Conservation (phyloP, 2,329 filamentous ascomycete species). For the Parascedosporium putredinis region DNA sequence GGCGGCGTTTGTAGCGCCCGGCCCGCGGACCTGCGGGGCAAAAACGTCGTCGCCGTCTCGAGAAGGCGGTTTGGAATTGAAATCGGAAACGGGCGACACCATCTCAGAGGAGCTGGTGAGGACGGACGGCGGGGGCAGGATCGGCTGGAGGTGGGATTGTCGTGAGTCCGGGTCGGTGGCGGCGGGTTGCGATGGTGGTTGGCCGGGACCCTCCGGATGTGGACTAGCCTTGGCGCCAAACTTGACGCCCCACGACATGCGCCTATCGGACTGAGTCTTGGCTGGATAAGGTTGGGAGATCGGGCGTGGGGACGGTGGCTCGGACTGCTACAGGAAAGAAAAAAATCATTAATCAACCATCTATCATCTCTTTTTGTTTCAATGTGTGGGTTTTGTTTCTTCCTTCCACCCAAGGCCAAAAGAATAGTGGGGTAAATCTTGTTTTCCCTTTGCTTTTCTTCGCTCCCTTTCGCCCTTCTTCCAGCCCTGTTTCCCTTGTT, state of each 20-base stretch:
- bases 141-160: conserved; percentile 7
- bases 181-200: conserved; percentile 6
- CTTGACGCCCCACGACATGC: conserved; percentile 33
- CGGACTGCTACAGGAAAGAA: conserved; percentile 23
- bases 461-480: background rate
- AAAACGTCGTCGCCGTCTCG: conserved; percentile 8
- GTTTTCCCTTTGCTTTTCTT: background rate
- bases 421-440: background rate
- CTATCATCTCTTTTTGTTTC: background rate
- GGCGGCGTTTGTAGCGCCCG: no score
- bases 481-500: no score
- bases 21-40: background rate
- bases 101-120: conserved; percentile 17
- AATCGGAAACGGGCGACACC: conserved; percentile 23
- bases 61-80: conserved; percentile 7
- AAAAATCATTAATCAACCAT: conserved; percentile 23
- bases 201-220: background rate
- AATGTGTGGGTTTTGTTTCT: no score
- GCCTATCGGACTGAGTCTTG: conserved; percentile 27
- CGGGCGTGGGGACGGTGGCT: conserved; percentile 21
- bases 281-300: conserved; percentile 19
- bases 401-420: no score
- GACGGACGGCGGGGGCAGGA: conserved; percentile 10
- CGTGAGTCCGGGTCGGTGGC: conserved; percentile 7
- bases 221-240: conserved; percentile 18